phyloP scores from a whole-genome alignment of 140 eudicot genomes.

The Anethum foeniculum region DNA sequence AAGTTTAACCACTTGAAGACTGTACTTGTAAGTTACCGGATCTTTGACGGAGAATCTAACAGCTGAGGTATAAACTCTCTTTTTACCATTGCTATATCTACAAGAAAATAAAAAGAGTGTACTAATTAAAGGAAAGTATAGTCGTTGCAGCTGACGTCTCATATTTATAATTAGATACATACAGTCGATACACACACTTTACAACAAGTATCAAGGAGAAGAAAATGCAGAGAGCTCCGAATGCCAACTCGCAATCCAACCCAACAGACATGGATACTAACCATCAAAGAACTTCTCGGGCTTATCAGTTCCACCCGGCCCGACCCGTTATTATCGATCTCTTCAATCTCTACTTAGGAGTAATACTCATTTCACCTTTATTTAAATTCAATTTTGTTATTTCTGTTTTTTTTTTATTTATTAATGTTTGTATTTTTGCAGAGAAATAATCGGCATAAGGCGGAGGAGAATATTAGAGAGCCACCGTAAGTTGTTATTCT shows the following conservation, averaged over 20 bases:
- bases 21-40: no score
- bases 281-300: constrained; percentile 39
- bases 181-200: neutral
- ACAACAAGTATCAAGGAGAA: neutral
- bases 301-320: constrained; percentile 51
- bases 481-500: constrained; percentile 55
- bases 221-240: constrained; percentile 5
- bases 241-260: neutral
- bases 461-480: constrained; percentile 48
- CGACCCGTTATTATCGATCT: constrained; percentile 51
- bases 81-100: no score
- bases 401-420: neutral
- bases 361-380: constrained; percentile 9
- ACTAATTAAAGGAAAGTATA: neutral
- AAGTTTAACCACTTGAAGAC: no score
- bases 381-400: neutral
- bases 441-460: constrained; percentile 43
- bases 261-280: constrained; percentile 16
- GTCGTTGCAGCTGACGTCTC: neutral
- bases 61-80: no score
- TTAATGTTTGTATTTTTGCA: constrained; percentile 24
- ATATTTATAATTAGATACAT: neutral
- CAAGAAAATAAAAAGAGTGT: no score
- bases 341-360: constrained; percentile 69
- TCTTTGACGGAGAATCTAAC: no score